Evolutionary conservation across 2,329 filamentous ascomycete genomes (phyloP).

Genomic region (Xylariaceae sp.): DNA sequence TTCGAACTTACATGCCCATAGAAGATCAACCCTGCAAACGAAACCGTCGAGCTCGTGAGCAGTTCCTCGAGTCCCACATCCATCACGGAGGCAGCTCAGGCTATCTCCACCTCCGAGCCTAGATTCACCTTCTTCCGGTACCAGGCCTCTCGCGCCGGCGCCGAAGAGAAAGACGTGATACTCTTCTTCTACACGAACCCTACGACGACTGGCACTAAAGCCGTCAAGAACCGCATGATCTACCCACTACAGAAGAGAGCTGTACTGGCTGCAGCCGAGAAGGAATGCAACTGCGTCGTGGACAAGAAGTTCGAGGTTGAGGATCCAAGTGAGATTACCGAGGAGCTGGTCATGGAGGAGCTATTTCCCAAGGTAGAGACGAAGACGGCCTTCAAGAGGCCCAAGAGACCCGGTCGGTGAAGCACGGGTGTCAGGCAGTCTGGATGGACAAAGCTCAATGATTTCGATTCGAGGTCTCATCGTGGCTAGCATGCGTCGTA

Average conservation of each 20-base stretch:
- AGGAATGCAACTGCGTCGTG: constrained; percentile 58
- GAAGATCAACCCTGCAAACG: constrained; percentile 67
- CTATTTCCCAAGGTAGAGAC: constrained; percentile 61
- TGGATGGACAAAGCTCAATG: background rate
- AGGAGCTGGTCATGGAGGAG: constrained; percentile 58
- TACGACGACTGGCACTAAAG: constrained; percentile 51
- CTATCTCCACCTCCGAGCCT: constrained; percentile 63
- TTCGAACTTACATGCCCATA: constrained; percentile 28
- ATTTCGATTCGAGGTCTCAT: background rate
- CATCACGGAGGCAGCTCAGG: constrained; percentile 51
- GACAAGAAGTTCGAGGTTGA: constrained; percentile 67
- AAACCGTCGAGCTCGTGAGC: constrained; percentile 61
- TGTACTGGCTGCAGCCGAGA: constrained; percentile 60
- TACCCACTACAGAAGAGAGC: constrained; percentile 68
- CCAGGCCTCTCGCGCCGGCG: constrained; percentile 49
- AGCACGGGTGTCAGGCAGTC: background rate
- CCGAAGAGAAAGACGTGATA: constrained; percentile 50
- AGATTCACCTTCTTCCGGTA: constrained; percentile 75
- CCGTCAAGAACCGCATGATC: constrained; percentile 79
- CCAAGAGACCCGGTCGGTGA: constrained; percentile 69
- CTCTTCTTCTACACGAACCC: constrained; percentile 84
- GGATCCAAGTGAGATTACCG: constrained; percentile 64
- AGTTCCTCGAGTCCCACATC: constrained; percentile 46
- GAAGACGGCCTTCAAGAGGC: constrained; percentile 66
- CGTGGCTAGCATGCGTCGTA: background rate